phyloP scores from a whole-genome alignment of 2,329 filamentous ascomycete species.

The Ceratocystis ficicola region DNA sequence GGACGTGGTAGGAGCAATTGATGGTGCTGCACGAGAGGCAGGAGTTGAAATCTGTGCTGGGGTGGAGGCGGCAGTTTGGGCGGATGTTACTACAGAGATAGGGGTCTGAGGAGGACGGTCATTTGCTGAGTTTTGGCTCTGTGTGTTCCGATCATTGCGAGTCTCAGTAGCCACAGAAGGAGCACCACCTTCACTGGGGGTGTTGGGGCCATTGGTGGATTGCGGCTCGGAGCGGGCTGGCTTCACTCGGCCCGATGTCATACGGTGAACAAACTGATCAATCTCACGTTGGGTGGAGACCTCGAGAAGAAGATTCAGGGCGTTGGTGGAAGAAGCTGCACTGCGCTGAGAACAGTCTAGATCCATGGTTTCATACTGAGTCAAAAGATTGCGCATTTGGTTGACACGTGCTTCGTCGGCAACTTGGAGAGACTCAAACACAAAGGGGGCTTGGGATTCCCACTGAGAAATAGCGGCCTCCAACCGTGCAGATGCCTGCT shows the following conservation, averaged over 20 bases:
- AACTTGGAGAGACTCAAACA: slow-evolving; percentile 85
- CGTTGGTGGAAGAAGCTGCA: slow-evolving; percentile 62
- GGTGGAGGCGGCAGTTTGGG: slow-evolving; percentile 16
- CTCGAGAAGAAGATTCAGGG: slow-evolving; percentile 71
- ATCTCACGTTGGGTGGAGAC: slow-evolving; percentile 82
- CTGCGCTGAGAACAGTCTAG: slow-evolving; percentile 71
- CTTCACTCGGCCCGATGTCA: slow-evolving; percentile 32
- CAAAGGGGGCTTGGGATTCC: slow-evolving; percentile 87
- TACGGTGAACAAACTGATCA: slow-evolving; percentile 48
- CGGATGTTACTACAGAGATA: slow-evolving; percentile 16
- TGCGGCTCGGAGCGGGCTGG: slow-evolving; percentile 23
- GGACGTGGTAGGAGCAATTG: slow-evolving; percentile 17
- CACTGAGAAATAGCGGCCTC: slow-evolving; percentile 74
- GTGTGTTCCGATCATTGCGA: not conserved
- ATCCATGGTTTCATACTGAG: slow-evolving; percentile 87
- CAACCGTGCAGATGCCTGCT: slow-evolving; percentile 57
- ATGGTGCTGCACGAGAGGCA: slow-evolving; percentile 11
- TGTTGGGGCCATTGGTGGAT: slow-evolving; percentile 22
- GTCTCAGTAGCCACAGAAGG: slow-evolving; percentile 11
- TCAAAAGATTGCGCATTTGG: slow-evolving; percentile 78
- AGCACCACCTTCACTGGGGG: not conserved
- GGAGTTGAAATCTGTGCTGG: slow-evolving; percentile 17
- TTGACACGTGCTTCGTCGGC: slow-evolving; percentile 83
- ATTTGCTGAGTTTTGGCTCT: not conserved
- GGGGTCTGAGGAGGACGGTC: slow-evolving; percentile 18